Conservation (phyloP, 306 rosid species). For the Glycine tomentella region DNA sequence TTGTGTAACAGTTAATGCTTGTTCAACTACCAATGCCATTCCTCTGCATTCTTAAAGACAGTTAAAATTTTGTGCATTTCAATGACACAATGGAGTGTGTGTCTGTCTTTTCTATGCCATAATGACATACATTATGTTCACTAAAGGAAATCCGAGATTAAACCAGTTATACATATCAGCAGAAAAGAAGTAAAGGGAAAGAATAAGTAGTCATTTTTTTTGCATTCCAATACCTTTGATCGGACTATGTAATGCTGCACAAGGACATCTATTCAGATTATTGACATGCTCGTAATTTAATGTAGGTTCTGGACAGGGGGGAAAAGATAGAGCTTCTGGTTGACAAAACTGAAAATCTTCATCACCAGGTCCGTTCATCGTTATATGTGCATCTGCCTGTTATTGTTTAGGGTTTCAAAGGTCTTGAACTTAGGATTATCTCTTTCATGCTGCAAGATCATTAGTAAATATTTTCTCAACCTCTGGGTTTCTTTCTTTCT, state of each 20-base stretch:
- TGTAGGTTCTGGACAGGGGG: conserved; percentile 94
- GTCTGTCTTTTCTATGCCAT: no score
- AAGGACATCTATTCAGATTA: conserved; percentile 13
- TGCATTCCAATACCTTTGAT: not conserved
- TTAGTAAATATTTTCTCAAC: not conserved
- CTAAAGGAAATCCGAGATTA: no score
- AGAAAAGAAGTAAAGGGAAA: no score
- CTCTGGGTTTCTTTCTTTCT: no score
- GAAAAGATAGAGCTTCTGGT: conserved; percentile 98
- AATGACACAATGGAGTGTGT: no score
- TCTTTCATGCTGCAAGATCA: conserved; percentile 17
- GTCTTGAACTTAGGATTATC: conserved; percentile 41
- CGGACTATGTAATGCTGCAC: not conserved
- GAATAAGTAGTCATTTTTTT: no score
- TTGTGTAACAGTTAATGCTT: not conserved
- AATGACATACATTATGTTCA: no score
- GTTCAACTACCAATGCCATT: conserved; percentile 30
- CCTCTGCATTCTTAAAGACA: not conserved
- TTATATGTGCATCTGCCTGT: conserved; percentile 6
- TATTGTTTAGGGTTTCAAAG: not conserved
- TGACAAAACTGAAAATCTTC: conserved; percentile 97
- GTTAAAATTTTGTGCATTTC: no score
- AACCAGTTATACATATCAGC: no score
- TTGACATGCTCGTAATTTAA: conserved; percentile 51
- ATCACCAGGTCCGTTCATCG: conserved; percentile 70